Evolutionary conservation across 2,329 filamentous ascomycete genomes (phyloP).

Genomic region (Aspergillus neoniger): DNA sequence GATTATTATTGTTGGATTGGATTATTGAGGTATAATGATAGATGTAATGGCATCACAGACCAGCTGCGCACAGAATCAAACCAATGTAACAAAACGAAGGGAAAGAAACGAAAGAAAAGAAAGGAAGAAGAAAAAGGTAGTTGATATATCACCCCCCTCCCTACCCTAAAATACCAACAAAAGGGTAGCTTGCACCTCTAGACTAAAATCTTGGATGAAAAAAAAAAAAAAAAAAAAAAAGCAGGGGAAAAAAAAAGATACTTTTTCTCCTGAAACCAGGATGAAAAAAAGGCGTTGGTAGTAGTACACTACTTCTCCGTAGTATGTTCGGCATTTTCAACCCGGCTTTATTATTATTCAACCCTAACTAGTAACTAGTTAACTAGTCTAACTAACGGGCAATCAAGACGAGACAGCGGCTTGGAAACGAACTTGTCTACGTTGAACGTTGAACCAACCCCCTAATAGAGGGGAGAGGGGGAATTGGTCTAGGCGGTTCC

Average conservation of each 20-base stretch:
- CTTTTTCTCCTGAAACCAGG: constrained; percentile 3
- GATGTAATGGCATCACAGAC: no score
- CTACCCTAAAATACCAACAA: no score
- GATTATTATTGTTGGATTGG: no score
- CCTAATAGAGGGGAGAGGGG: neutral
- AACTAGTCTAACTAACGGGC: neutral
- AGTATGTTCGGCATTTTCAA: neutral
- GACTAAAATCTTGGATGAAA: neutral
- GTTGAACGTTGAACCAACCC: neutral
- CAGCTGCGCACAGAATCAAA: no score
- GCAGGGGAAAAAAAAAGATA: neutral
- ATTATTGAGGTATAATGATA: no score
- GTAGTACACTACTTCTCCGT: no score
- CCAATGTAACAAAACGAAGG: no score
- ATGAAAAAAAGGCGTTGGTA: neutral
- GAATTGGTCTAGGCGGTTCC: neutral
- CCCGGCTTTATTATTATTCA: neutral
- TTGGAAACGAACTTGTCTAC: neutral
- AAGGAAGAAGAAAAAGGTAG: no score
- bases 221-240: neutral
- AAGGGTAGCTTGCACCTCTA: no score
- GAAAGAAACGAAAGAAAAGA: no score
- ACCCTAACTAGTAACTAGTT: neutral
- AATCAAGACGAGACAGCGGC: neutral
- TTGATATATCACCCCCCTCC: no score